A percentile compares a stretch with the other conserved stretches of the same genome.
phyloP scores from a whole-genome alignment of 2,329 filamentous ascomycete species.

The Colletotrichum sp. region DNA sequence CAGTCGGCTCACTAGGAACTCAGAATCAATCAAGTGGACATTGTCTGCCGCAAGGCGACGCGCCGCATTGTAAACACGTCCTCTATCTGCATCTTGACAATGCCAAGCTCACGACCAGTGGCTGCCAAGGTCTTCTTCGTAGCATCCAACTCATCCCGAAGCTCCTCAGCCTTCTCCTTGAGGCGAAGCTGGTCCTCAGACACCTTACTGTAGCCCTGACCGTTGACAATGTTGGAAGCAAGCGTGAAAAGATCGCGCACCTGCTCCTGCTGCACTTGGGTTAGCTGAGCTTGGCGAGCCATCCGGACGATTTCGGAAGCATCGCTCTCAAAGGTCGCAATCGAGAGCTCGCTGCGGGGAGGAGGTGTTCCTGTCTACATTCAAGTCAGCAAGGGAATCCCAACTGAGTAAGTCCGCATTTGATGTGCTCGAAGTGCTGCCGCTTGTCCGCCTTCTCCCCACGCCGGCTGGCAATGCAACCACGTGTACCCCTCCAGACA shows the following conservation, averaged over 20 bases:
- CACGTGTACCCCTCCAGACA: not conserved
- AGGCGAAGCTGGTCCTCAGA: not conserved
- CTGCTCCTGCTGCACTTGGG: not conserved
- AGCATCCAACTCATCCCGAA: not conserved
- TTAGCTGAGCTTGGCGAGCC: not conserved
- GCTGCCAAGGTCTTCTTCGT: not conserved
- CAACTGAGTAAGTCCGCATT: not conserved
- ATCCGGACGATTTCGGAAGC: not conserved
- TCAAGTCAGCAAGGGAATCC: not conserved
- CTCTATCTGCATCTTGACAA: not conserved
- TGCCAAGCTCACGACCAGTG: not conserved
- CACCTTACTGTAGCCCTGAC: not conserved
- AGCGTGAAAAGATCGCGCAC: not conserved
- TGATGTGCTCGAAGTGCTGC: not conserved
- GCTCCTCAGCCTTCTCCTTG: not conserved
- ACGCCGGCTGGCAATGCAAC: not conserved
- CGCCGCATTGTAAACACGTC: not conserved
- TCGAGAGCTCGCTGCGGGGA: not conserved
- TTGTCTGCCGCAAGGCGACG: not conserved
- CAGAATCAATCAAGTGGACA: not conserved
- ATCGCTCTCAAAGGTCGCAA: not conserved
- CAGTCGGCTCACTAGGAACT: not conserved
- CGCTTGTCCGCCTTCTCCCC: not conserved
- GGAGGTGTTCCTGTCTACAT: not conserved
- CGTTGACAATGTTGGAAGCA: not conserved